Evolutionary conservation across 352 stramenopile genomes (phyloP), one percentile per base, ranked within the genome.

Genomic region (Halophytophthora batemanensis): DNA sequence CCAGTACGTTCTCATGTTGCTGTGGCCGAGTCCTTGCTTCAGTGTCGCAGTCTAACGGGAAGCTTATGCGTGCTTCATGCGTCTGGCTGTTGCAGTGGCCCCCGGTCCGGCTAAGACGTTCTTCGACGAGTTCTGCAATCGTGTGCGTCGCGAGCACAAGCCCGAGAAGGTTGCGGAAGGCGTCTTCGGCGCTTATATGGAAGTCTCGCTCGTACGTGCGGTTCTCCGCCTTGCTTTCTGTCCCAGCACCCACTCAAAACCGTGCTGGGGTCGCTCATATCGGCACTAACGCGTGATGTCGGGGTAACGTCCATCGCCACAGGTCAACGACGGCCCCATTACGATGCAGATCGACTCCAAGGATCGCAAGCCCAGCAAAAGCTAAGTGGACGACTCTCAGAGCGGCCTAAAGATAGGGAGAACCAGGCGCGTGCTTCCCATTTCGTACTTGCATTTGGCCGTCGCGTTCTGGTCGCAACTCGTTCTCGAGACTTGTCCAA

Each of bases 321-420:
- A 90, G 81, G 77, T 90, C 33, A 90, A 90, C 46, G 82, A 93
- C 50, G 84, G 84, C 3, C 84, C 84, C 13, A 71, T 95, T 33
- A 95, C 84, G 11, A 90, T 95, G 66, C 68, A 58, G 40, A 89
- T 95, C 53, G 76, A 95, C 61, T 95, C 84, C 12, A 93, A 90
- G 48, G 77, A 83, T 13, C 65, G 75, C 22, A 82, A 84, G 40
- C 64, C 62, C 12, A 53, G 50, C n/a, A 83, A 86, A 52, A 71
- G 65, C 28, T 64, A 66, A 45, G 58, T 34, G 50, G 37, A 23
- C 41, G 33, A 3, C 15, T 37, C 33, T 33, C 18, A 36, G 4
- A 31, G 4, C 4, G 4, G 25, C 25, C 25, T 31, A 31, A 31
- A 31, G 4, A 31, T 31, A 31, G 25, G 8, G 25, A 31, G 25